These are phyloP conservation scores for Sonneratia alba DNA, from an alignment of 345 rosid genomes.

Conservation along the genomic window DNA sequence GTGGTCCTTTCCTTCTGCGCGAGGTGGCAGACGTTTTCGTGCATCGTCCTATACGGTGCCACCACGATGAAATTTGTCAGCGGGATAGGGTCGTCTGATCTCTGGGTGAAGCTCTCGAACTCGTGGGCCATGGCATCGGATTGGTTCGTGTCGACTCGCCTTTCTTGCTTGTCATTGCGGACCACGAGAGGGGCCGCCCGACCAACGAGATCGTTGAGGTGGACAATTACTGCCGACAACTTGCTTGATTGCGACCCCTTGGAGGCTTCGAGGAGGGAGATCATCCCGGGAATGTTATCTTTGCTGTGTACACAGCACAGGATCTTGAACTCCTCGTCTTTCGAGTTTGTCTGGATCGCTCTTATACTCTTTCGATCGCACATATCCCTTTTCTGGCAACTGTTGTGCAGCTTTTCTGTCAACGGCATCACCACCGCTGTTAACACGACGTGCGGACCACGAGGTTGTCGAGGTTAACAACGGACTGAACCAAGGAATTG, in stretches of 20 bases:
- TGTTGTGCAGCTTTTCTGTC: slow-evolving; percentile 2
- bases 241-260: slow-evolving; percentile 1
- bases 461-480: too few species aligned
- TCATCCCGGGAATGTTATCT: slow-evolving; percentile 8
- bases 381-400: neutral
- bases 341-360: slow-evolving; percentile 5
- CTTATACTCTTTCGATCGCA: neutral
- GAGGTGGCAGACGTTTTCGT: slow-evolving; percentile 8
- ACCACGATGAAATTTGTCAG: slow-evolving; percentile 4
- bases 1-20: slow-evolving; percentile 7
- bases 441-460: neutral
- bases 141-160: neutral
- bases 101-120: slow-evolving; percentile 6
- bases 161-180: neutral
- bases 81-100: neutral
- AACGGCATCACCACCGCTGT: slow-evolving; percentile 2
- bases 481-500: neutral
- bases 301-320: slow-evolving; percentile 11
- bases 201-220: slow-evolving; percentile 13
- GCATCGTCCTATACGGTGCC: slow-evolving; percentile 9
- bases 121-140: slow-evolving; percentile 5
- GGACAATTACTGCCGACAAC: slow-evolving; percentile 7
- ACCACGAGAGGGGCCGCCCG: slow-evolving; percentile 10
- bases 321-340: slow-evolving; percentile 3
- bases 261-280: slow-evolving; percentile 12